Evolutionary conservation across 805 yeast genomes (phyloP).

Genomic region (Nematodospora valgi): DNA sequence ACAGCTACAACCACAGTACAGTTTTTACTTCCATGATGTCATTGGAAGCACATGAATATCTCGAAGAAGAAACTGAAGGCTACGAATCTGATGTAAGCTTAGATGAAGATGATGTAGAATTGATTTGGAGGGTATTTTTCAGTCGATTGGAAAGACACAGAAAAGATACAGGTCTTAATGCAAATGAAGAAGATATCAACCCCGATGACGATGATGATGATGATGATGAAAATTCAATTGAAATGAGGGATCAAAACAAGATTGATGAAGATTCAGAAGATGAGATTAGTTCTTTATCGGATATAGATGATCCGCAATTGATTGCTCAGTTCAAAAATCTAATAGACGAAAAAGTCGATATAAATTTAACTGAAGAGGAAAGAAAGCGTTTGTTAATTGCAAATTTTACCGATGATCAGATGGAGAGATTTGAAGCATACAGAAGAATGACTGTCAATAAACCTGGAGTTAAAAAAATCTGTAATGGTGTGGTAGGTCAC

Average conservation of each 20-base stretch:
- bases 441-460: conserved; percentile 64
- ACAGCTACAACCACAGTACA: background rate
- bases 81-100: conserved; percentile 30
- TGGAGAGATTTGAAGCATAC: conserved; percentile 82
- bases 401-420: conserved; percentile 75
- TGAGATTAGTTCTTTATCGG: conserved; percentile 25
- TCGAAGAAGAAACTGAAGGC: background rate
- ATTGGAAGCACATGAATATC: background rate
- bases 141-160: conserved; percentile 17
- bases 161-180: conserved; percentile 2
- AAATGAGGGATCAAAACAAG: conserved; percentile 5
- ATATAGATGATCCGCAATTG: conserved; percentile 32
- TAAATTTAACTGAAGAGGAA: conserved; percentile 46
- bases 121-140: conserved; percentile 42
- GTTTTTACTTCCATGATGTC: background rate
- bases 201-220: conserved; percentile 5
- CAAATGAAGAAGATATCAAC: conserved; percentile 3
- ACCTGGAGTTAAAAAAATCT: conserved; percentile 74
- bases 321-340: conserved; percentile 27
- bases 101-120: conserved; percentile 44
- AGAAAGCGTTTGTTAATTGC: conserved; percentile 61
- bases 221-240: conserved; percentile 5
- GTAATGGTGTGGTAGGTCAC: conserved; percentile 76
- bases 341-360: conserved; percentile 27
- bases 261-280: conserved; percentile 16